A percentile compares a stretch with the other conserved stretches of the same genome.
These are phyloP conservation scores for Platanthera zijinensis DNA, from an alignment of 106 monocot species.

Conservation along the genomic window DNA sequence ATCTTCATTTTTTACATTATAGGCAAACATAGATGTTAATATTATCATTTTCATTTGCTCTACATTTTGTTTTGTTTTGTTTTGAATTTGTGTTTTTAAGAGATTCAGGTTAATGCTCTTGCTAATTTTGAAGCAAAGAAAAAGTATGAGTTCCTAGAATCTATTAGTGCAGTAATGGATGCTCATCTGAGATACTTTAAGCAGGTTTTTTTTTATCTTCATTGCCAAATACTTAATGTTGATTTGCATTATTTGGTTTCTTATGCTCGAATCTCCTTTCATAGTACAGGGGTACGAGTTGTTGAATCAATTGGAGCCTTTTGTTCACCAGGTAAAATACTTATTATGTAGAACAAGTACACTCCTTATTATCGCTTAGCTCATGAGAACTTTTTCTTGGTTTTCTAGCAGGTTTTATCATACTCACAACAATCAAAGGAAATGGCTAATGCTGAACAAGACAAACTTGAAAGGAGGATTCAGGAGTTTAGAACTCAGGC, in stretches of 20 bases:
- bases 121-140: conserved; percentile 86
- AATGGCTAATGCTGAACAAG: conserved; percentile 83
- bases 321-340: conserved; percentile 74
- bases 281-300: conserved; percentile 77
- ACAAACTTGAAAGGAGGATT: conserved; percentile 92
- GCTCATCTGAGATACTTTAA: conserved; percentile 97
- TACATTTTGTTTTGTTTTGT: conserved; percentile 2
- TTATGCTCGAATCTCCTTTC: neutral
- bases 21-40: neutral
- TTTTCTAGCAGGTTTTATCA: conserved; percentile 60
- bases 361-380: neutral
- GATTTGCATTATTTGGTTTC: conserved; percentile 8
- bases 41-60: conserved; percentile 1
- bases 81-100: conserved; percentile 30
- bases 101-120: conserved; percentile 79
- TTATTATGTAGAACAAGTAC: neutral
- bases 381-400: neutral
- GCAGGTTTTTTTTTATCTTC: conserved; percentile 34
- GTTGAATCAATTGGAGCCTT: conserved; percentile 84
- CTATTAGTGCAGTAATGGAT: conserved; percentile 97
- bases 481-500: conserved; percentile 91
- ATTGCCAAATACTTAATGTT: neutral
- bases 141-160: conserved; percentile 95
- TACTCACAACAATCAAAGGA: conserved; percentile 93
- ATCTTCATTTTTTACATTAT: conserved; percentile 5